Evolutionary conservation across 108 stramenopile species (phyloP).

Genomic region (Fistulifera pelliculosa): DNA sequence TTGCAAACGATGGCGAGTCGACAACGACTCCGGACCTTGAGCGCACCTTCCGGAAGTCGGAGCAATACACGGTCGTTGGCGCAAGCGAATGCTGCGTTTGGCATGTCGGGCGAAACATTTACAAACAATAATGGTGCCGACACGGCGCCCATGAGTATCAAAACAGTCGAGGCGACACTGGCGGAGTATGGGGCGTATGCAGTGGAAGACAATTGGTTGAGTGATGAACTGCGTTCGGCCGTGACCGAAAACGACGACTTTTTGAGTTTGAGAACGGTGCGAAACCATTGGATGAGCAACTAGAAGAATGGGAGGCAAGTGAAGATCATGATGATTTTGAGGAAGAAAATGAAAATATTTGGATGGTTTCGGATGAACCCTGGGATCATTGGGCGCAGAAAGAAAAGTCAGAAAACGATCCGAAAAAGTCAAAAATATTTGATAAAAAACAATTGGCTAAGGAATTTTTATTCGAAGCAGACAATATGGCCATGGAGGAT

Average conservation of each 20-base stretch:
- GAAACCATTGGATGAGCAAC: constrained; percentile 26
- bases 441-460: not conserved
- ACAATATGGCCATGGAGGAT: constrained; percentile 8
- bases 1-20: not conserved
- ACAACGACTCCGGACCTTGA: not conserved
- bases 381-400: constrained; percentile 54
- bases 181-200: constrained; percentile 39
- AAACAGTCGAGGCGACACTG: constrained; percentile 52
- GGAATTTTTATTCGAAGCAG: constrained; percentile 10
- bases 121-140: constrained; percentile 3
- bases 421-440: not conserved
- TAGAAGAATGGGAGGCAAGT: constrained; percentile 35
- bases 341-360: constrained; percentile 3
- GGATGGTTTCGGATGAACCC: constrained; percentile 50
- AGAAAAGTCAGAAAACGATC: not conserved
- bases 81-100: not conserved
- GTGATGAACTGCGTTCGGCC: constrained; percentile 39
- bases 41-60: not conserved
- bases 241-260: constrained; percentile 29
- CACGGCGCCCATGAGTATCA: constrained; percentile 20
- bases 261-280: constrained; percentile 22
- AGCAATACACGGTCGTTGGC: not conserved
- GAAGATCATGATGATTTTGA: constrained; percentile 18
- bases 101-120: not conserved
- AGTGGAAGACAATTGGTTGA: constrained; percentile 64